Conservation (phyloP, 2,329 filamentous ascomycete genomes). For the Zopfia rhizophila region DNA sequence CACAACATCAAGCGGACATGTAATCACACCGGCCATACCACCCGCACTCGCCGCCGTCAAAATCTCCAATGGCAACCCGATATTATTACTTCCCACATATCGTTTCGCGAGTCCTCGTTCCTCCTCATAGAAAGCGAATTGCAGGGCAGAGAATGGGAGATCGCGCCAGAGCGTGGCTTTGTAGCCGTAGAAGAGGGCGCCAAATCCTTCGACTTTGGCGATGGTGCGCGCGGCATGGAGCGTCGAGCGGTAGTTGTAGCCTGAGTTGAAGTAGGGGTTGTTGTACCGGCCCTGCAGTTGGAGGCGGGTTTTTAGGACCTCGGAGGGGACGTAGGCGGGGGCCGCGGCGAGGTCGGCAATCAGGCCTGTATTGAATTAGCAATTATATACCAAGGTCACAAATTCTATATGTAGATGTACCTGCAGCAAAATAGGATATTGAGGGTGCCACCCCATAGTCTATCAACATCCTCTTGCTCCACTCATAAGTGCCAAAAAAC, state of each 20-base stretch:
- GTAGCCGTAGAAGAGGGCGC: conserved; percentile 94
- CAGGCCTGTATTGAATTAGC: conserved; percentile 72
- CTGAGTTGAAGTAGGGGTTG: conserved; percentile 91
- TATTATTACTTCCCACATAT: conserved; percentile 82
- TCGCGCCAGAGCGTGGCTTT: conserved; percentile 95
- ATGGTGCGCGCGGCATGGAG: conserved; percentile 88
- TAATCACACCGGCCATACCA: conserved; percentile 91
- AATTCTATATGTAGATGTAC: conserved; percentile 60
- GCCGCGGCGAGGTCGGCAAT: conserved; percentile 92
- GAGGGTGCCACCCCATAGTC: conserved; percentile 85
- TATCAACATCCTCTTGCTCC: conserved; percentile 88
- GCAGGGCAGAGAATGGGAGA: conserved; percentile 92
- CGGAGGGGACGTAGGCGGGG: conserved; percentile 93
- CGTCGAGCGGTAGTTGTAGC: conserved; percentile 94
- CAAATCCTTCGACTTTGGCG: conserved; percentile 80
- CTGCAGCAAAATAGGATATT: conserved; percentile 85
- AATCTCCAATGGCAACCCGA: conserved; percentile 86
- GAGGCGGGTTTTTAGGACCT: conserved; percentile 96
- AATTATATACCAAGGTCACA: background rate
- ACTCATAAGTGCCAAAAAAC: conserved; percentile 98
- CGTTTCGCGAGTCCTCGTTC: conserved; percentile 83
- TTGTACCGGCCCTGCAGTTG: conserved; percentile 95
- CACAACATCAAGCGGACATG: conserved; percentile 95
- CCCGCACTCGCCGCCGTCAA: conserved; percentile 89
- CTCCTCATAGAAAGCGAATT: conserved; percentile 99